A percentile compares a stretch with the other conserved stretches of the same genome.
Evolutionary conservation across 2,329 filamentous ascomycete genomes (phyloP).

Genomic region (Eurotiales sp.): DNA sequence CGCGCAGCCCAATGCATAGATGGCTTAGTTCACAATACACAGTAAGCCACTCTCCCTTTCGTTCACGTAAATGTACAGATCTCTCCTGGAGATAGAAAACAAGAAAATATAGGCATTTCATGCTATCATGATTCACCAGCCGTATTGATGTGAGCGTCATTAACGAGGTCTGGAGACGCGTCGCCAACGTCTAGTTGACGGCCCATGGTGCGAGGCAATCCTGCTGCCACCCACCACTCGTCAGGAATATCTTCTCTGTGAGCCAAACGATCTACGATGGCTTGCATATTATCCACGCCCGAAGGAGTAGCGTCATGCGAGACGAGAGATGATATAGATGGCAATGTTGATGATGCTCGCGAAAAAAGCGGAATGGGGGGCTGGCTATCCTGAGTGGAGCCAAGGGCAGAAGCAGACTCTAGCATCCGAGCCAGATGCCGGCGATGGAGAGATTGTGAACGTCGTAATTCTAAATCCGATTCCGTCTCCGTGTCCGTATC

Average conservation of each 20-base stretch:
- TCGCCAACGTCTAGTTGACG: conserved; percentile 26
- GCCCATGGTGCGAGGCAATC: conserved; percentile 56
- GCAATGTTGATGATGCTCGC: conserved; percentile 17
- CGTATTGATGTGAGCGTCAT: conserved; percentile 1
- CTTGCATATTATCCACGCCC: conserved; percentile 58
- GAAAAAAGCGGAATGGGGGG: conserved; percentile 21
- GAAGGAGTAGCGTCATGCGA: conserved; percentile 24
- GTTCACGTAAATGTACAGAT: conserved; percentile 9
- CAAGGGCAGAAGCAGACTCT: conserved; percentile 23
- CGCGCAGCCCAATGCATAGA: conserved; percentile 5
- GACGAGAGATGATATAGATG: conserved; percentile 30
- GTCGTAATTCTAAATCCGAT: conserved; percentile 13
- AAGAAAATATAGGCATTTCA: neutral
- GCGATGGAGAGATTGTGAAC: conserved; percentile 13
- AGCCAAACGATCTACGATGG: conserved; percentile 67
- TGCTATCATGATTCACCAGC: conserved; percentile 6
- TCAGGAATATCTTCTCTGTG: conserved; percentile 73
- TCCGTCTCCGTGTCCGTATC: conserved; percentile 32
- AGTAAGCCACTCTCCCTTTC: neutral
- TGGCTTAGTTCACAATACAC: conserved; percentile 1
- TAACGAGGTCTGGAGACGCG: conserved; percentile 17
- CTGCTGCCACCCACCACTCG: conserved; percentile 73
- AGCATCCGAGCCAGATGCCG: conserved; percentile 11
- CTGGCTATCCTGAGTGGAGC: conserved; percentile 31
- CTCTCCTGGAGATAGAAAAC: conserved; percentile 15